phyloP scores from a whole-genome alignment of 2,329 filamentous ascomycete species.

The Furcasterigmium sp. region DNA sequence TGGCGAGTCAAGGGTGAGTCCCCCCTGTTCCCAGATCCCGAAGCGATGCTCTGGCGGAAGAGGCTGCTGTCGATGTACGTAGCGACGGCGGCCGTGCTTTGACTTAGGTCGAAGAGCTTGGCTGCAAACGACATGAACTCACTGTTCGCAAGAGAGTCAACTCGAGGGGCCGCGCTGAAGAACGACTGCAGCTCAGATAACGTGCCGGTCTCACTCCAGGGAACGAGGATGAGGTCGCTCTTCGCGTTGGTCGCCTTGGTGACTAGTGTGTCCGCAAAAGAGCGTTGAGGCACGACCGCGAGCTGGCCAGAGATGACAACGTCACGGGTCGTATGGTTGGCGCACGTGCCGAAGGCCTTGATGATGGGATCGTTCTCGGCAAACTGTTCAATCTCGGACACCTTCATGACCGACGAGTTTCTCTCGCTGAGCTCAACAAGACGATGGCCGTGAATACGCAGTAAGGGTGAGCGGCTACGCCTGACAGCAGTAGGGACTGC shows the following conservation, averaged over 20 bases:
- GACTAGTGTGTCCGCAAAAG: conserved; percentile 66
- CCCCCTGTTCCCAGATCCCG: neutral
- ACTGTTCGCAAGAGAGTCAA: neutral
- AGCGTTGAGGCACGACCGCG: conserved; percentile 62
- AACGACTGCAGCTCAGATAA: conserved; percentile 37
- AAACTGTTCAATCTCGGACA: conserved; percentile 66
- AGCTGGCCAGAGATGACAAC: conserved; percentile 70
- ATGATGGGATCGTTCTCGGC: conserved; percentile 67
- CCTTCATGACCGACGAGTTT: conserved; percentile 80
- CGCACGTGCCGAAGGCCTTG: conserved; percentile 66
- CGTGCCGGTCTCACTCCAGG: conserved; percentile 73
- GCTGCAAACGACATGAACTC: neutral
- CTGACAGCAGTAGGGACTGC: conserved; percentile 7
- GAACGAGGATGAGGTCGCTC: conserved; percentile 65
- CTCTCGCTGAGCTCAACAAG: conserved; percentile 75
- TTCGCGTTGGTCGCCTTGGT: conserved; percentile 58
- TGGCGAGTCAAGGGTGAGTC: neutral
- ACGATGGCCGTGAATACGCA: conserved; percentile 74
- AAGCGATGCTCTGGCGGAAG: neutral
- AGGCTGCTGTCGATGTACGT: conserved; percentile 4
- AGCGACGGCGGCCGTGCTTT: neutral
- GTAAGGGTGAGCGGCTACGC: conserved; percentile 38
- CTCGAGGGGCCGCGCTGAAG: conserved; percentile 3
- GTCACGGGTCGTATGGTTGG: conserved; percentile 50
- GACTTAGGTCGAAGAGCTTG: neutral